Evolutionary conservation across 1,284 basidiomycete genomes (phyloP), one percentile per base, ranked within the genome.

Genomic region (Moesziomyces parantarcticus): DNA sequence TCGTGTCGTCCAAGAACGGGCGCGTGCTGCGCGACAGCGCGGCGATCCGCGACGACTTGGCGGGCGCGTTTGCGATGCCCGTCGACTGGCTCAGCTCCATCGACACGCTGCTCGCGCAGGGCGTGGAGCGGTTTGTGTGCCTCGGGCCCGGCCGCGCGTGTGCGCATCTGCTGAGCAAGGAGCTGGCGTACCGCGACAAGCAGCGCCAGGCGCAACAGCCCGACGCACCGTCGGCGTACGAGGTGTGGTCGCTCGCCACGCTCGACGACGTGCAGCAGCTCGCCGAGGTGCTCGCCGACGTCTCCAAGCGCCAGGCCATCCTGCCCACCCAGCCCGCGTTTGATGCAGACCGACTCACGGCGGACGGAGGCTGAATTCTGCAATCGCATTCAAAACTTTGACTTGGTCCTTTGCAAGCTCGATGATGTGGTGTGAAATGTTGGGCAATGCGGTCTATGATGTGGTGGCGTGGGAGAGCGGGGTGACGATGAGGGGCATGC

Each of bases 101-200:
- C 29, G 60, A 78, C 20, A 75, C 68, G n/a, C 47, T 82, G 32
- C 48, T 81, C 18, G 66, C 65, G 11, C 63, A 78, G 40, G 80
- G 78, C 4, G 78, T 83, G 16, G 69, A 75, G 44, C 51, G 81
- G 32, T 83, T 83, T 34, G 64, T 83, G 25, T 83, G 82, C 50
- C 47, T 83, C 14, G 82, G 82, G 1, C 82, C 81, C 0, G 81
- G 81, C 1, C 60, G 79, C 4, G 80, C 81, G 13, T 78, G 78
- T 34, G 82, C 81, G 1, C 80, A 83, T 53, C 63, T 83, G 58
- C 59, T 83, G 14, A 79, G 78, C 48, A 79, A 79, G 40, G 82
- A 83, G 55, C 66, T 83, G 16, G 79, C 80, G 10, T 71, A 75
- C 55, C 58, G 64, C 43, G 77, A 77, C 39, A 61, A 46, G 41